Conservation (phyloP, 495 filamentous ascomycete species). For the Neurospora africana region DNA sequence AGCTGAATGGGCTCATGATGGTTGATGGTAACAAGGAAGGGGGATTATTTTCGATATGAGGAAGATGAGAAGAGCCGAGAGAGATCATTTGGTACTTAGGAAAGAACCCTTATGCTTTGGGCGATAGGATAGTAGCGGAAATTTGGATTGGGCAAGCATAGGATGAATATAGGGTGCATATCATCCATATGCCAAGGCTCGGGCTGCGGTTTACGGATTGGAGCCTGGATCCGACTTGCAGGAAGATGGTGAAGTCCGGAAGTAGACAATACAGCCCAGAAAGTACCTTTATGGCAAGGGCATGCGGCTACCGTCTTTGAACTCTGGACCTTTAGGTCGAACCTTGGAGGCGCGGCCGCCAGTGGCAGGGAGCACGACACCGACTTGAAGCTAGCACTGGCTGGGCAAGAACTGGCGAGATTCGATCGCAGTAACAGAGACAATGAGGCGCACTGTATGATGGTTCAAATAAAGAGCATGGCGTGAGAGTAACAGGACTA, state of each 20-base stretch:
- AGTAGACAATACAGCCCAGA: neutral
- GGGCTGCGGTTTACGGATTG: neutral
- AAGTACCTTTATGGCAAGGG: neutral
- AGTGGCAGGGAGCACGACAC: neutral
- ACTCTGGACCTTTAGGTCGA: neutral
- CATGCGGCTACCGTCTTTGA: neutral
- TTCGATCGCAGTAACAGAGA: neutral
- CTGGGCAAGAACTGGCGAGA: neutral
- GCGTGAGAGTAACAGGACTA: neutral
- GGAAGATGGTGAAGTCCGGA: neutral
- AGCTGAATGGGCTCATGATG: neutral
- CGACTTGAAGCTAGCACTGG: neutral
- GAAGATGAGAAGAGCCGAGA: neutral
- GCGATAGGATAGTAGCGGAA: neutral
- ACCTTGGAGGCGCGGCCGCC: neutral
- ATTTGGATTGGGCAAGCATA: neutral
- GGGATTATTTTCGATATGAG: neutral
- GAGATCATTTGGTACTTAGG: neutral
- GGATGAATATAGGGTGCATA: neutral
- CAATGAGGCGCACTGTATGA: neutral
- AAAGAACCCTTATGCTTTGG: neutral
- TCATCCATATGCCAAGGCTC: neutral
- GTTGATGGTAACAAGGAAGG: neutral
- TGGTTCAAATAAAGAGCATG: neutral
- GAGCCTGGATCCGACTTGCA: neutral